Evolutionary conservation across 1,139 yeast genomes (phyloP).

Genomic region (Kluyveromyces sp.): DNA sequence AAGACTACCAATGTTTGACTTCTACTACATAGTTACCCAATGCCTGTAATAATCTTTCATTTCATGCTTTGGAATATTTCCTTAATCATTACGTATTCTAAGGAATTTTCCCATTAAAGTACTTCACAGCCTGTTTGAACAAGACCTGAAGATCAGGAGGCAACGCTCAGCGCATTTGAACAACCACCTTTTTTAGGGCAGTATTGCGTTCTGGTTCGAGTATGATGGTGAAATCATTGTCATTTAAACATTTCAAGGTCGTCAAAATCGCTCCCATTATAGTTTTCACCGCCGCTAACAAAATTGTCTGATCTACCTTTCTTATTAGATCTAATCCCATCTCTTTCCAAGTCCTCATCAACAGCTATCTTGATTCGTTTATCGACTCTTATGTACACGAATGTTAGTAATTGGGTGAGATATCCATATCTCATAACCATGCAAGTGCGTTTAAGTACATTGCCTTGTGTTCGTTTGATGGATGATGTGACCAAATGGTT

Average conservation of each 20-base stretch:
- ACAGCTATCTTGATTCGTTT: constrained; percentile 70
- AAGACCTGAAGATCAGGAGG: constrained; percentile 54
- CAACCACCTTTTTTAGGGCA: constrained; percentile 81
- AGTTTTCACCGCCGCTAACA: constrained; percentile 24
- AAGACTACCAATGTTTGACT: constrained; percentile 25
- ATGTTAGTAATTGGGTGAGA: constrained; percentile 75
- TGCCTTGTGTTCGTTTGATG: constrained; percentile 74
- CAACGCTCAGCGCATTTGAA: constrained; percentile 62
- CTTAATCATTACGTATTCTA: constrained; percentile 62
- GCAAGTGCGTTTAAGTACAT: constrained; percentile 69
- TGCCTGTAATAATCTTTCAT: constrained; percentile 41
- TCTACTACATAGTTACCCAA: constrained; percentile 26
- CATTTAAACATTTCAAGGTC: constrained; percentile 47
- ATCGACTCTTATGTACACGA: constrained; percentile 70
- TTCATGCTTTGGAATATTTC: constrained; percentile 69
- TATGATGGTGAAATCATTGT: constrained; percentile 66
- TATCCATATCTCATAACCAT: constrained; percentile 82
- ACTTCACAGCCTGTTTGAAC: constrained; percentile 66
- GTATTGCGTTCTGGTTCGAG: constrained; percentile 84
- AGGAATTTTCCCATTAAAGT: constrained; percentile 73
- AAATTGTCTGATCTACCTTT: constrained; percentile 17
- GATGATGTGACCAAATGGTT: constrained; percentile 61
- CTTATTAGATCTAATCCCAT: constrained; percentile 34
- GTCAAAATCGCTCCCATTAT: constrained; percentile 14
- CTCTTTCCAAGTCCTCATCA: constrained; percentile 71